These are phyloP conservation scores for Penicillium maclennaniae DNA, from an alignment of 495 filamentous ascomycete genomes.

Conservation along the genomic window DNA sequence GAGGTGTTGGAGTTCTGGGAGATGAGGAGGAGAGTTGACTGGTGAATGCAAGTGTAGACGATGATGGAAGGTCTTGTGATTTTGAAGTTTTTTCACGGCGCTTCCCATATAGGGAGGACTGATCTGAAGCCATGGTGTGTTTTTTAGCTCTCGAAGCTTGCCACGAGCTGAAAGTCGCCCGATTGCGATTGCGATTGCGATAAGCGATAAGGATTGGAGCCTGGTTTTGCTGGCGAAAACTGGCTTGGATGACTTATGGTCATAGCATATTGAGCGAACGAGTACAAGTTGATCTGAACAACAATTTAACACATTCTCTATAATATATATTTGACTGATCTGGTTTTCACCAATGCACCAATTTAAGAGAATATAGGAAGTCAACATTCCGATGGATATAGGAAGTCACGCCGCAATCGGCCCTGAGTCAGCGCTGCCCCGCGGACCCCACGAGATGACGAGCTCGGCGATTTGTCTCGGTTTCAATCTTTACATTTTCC, in stretches of 20 bases:
- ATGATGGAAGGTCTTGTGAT: constrained; percentile 57
- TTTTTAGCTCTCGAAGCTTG: neutral
- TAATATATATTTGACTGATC: too few relatives aligned
- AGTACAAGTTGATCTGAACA: too few relatives aligned
- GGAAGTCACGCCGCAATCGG: neutral
- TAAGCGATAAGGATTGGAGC: neutral
- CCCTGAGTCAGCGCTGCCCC: constrained; percentile 11
- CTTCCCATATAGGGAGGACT: constrained; percentile 65
- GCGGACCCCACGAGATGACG: constrained; percentile 7
- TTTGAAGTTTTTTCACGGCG: constrained; percentile 50
- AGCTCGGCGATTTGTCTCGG: constrained; percentile 2
- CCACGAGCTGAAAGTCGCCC: neutral
- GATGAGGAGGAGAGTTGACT: constrained; percentile 73
- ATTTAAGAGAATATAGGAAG: neutral
- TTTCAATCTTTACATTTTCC: neutral
- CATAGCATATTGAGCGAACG: neutral
- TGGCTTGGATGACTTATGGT: neutral
- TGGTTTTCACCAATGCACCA: neutral
- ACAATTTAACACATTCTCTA: too few relatives aligned
- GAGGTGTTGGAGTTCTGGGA: constrained; percentile 39
- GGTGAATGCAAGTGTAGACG: constrained; percentile 74
- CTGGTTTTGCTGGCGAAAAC: constrained; percentile 2
- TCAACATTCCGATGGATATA: neutral
- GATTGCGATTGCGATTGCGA: constrained; percentile 4
- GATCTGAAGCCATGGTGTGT: constrained; percentile 15